phyloP scores from a whole-genome alignment of 2,329 filamentous ascomycete species.

The Graphilbum fragrans region DNA sequence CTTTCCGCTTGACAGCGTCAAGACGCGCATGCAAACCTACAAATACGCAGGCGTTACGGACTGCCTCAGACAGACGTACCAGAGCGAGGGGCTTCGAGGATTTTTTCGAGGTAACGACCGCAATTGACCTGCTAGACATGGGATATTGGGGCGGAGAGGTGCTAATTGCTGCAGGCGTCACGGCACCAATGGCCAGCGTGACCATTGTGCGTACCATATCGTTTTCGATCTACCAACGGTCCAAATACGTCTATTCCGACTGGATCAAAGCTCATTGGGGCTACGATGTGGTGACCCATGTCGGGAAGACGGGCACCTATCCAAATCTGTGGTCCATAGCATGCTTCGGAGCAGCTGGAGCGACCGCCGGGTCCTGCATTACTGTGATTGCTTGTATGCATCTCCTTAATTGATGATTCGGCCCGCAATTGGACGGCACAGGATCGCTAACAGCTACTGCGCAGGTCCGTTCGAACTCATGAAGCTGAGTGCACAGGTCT shows the following conservation, averaged over 20 bases:
- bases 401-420: neutral
- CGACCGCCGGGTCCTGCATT: conserved; percentile 67
- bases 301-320: conserved; percentile 56
- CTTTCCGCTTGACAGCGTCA: conserved; percentile 83
- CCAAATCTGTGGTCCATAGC: conserved; percentile 62
- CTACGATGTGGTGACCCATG: conserved; percentile 60
- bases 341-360: conserved; percentile 68
- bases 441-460: neutral
- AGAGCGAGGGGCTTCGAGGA: conserved; percentile 56
- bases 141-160: neutral
- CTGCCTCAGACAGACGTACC: conserved; percentile 66
- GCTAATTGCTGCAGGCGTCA: conserved; percentile 42
- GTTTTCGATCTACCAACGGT: conserved; percentile 52
- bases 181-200: conserved; percentile 57
- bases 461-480: conserved; percentile 73
- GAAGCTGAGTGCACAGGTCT: conserved; percentile 80
- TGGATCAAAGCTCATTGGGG: conserved; percentile 56
- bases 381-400: conserved; percentile 63
- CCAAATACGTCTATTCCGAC: conserved; percentile 61
- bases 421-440: too few relatives aligned
- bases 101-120: conserved; percentile 78
- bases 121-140: too few relatives aligned
- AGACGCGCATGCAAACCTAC: conserved; percentile 83
- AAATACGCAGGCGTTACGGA: conserved; percentile 63
- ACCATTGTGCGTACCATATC: conserved; percentile 26